phyloP scores from a whole-genome alignment of 1,284 basidiomycete genomes.

The Naganishia sp. region DNA sequence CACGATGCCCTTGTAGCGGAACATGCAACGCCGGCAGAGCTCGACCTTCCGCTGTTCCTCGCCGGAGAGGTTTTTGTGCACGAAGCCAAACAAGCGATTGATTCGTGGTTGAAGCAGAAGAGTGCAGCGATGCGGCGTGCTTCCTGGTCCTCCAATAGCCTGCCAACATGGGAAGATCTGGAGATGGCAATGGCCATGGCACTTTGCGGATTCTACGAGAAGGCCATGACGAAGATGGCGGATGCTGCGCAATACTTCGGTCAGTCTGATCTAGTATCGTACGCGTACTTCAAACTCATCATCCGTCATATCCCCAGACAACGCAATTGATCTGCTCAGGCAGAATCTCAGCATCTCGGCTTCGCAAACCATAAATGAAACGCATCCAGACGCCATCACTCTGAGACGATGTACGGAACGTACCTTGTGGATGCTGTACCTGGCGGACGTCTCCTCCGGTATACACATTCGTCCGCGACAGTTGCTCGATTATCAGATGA shows the following conservation, averaged over 20 bases:
- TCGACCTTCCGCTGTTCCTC: constrained; percentile 41
- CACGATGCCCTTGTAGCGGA: constrained; percentile 12
- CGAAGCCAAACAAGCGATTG: constrained; percentile 43
- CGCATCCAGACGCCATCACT: constrained; percentile 34
- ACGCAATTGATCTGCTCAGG: constrained; percentile 37
- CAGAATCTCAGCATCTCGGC: constrained; percentile 15
- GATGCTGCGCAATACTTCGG: constrained; percentile 51
- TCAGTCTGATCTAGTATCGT: constrained; percentile 14
- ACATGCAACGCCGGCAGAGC: constrained; percentile 18
- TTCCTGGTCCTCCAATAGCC: constrained; percentile 32
- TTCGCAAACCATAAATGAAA: constrained; percentile 8
- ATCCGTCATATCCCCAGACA: constrained; percentile 28
- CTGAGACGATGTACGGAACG: constrained; percentile 47
- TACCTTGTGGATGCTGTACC: constrained; percentile 52
- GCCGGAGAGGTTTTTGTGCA: constrained; percentile 49
- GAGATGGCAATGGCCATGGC: constrained; percentile 53
- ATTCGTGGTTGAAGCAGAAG: constrained; percentile 32
- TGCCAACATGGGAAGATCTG: constrained; percentile 52
- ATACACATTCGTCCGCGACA: constrained; percentile 45
- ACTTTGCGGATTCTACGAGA: constrained; percentile 53
- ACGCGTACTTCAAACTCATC: neutral
- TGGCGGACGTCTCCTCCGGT: constrained; percentile 49
- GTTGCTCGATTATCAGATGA: constrained; percentile 45
- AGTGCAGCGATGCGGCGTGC: constrained; percentile 10
- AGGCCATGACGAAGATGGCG: constrained; percentile 48